These are phyloP conservation scores for Hippophae gyantsensis DNA, from an alignment of 306 rosid species.

Conservation along the genomic window DNA sequence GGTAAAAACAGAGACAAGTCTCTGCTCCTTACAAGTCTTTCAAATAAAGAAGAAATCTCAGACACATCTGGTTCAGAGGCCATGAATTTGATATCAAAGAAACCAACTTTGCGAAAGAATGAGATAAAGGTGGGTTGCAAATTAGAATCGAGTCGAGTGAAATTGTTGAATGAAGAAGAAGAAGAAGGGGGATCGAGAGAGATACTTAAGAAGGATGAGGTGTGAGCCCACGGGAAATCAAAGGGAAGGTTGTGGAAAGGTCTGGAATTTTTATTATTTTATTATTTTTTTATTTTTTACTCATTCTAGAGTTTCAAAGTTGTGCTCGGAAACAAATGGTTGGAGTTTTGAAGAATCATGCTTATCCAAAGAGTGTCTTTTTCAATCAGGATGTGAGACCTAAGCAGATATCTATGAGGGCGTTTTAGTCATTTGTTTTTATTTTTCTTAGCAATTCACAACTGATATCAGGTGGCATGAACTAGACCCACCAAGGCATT, in stretches of 20 bases:
- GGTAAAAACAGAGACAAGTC: constrained; percentile 50
- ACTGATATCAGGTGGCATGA: no score
- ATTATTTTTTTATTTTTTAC: no score
- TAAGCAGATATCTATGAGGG: no score
- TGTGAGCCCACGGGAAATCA: constrained; percentile 9
- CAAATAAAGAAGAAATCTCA: constrained; percentile 35
- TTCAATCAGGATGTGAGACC: no score
- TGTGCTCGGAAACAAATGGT: no score
- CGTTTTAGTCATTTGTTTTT: no score
- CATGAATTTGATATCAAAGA: constrained; percentile 22
- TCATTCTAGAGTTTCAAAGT: no score
- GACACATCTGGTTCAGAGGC: constrained; percentile 40
- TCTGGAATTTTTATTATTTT: constrained; percentile 38
- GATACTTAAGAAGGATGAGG: background rate
- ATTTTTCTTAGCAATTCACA: no score
- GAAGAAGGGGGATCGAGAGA: fast-evolving
- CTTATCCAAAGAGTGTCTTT: no score
- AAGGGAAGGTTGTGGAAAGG: constrained; percentile 45
- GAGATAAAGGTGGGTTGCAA: background rate
- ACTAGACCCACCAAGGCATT: no score
- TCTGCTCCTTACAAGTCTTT: constrained; percentile 30
- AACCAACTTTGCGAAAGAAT: background rate
- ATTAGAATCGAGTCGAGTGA: no score
- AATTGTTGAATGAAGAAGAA: background rate
- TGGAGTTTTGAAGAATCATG: no score